phyloP scores from a whole-genome alignment of 2,329 filamentous ascomycete genomes.

The Mariannaea sp. region DNA sequence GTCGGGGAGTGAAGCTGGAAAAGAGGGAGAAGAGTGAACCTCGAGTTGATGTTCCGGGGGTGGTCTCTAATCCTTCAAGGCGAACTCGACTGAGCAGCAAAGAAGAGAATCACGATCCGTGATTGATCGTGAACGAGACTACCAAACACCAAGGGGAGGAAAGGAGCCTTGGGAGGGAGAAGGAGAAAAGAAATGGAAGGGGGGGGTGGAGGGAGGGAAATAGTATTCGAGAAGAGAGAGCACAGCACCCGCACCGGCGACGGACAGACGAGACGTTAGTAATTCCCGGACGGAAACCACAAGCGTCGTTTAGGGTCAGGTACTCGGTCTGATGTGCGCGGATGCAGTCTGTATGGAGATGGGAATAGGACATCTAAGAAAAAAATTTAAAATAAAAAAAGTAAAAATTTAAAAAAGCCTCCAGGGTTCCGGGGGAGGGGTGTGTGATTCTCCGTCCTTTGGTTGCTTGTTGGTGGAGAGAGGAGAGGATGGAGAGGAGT shows the following conservation, averaged over 20 bases:
- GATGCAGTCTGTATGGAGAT: slow-evolving; percentile 7
- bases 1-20: slow-evolving; percentile 2
- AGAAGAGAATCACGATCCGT: background rate
- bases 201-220: slow-evolving; percentile 12
- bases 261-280: slow-evolving; percentile 21
- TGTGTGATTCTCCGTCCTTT: slow-evolving; percentile 13
- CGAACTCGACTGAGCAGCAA: background rate
- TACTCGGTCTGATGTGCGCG: slow-evolving; percentile 3
- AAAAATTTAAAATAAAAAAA: too few relatives aligned
- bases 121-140: background rate
- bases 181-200: slow-evolving; percentile 5
- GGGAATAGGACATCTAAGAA: background rate
- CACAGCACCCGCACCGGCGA: background rate
- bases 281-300: slow-evolving; percentile 20
- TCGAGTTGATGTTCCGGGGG: background rate
- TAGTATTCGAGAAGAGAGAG: slow-evolving; percentile 3
- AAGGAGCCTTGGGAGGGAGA: background rate
- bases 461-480: background rate
- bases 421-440: slow-evolving; percentile 10
- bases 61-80: too few relatives aligned
- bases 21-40: background rate
- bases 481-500: slow-evolving; percentile 1
- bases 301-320: slow-evolving; percentile 16
- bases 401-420: background rate
- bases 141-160: slow-evolving; percentile 8